Base-by-base conservation (phyloP, 169 alveolate genomes). In the Plasmodium knowlesi region DNA sequence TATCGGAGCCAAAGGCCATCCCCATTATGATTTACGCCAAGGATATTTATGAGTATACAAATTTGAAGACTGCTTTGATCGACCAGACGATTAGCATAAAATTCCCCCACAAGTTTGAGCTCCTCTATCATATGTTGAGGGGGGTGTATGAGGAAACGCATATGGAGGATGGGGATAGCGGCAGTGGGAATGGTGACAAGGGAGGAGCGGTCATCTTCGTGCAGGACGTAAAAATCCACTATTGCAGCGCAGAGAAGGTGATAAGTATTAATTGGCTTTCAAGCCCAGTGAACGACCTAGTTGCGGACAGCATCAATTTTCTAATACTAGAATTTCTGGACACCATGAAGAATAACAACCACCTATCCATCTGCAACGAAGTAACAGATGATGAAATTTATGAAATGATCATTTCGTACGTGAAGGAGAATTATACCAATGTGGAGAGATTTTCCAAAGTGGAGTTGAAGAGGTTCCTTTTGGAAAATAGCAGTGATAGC, bases 271-370 rank as follows among this genome's bases (percentile, higher is more conserved):
- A 89, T 72, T 82, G 93, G 93, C 37, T 83, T 54, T 89, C 97
- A 19, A 95, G 96, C 78, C 97, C 97, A 5, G 93, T 96, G 72
- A 94, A 96, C 30, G 97, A 96, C 81, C 90, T 96, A 37, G 84
- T 96, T n/a, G 97, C 96, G 9, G 97, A 96, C 84, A 96, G 97
- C 78, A 76, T 96, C 50, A 96, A 93, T 88, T 85, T 96, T 84
- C 61, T 96, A 84, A 94, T 96, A 19, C 92, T 96, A 10, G 96
- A 96, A 89, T 78, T 93, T 88, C 70, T 88, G 25, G 83, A 88
- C n/a, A 78, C 85, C 10, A 88, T 88, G 83, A 25, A 28, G 28
- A 57, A 12, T 79, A 39, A 79, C 80, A 32, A 32, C 39, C 16
- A 46, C 43, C 16, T 88, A 0, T 67, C 82, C 41, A 67, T 88